Base-by-base conservation (phyloP, 306 rosid genomes). In the Acacia acuminata region DNA sequence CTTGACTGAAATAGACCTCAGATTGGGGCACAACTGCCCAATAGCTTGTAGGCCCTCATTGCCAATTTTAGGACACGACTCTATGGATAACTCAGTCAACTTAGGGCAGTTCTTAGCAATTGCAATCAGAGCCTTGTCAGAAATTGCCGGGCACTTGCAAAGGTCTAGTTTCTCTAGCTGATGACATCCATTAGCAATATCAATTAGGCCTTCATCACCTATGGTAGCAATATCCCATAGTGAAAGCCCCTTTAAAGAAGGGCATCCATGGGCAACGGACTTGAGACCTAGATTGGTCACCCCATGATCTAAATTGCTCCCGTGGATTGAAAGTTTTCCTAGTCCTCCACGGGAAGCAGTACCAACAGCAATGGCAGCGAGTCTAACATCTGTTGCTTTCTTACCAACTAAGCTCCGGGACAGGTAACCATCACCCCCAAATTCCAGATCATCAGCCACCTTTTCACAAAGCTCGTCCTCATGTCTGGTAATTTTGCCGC, bases 381-480 rank as follows among this genome's bases (percentile, higher is more conserved):
- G 99, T 87, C 98, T 94, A 78, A 96, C 86, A 85, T 96, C 98
- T 3, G 99, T 94, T 36, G 97, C 97, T 87, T 92, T 94, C 86
- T 88, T 94, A 60, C 96, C 98, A 85, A 91, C 97, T 92, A 96
- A 94, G 86, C 88, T 94, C 61, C 99, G 87, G 43, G 99, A 91
- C 50, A 94, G 99, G 89, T 85, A 88, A 74, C 99, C 97, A 82
- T 90, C 94, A 72, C 88, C 88, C 72, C 91, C 97, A 81, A 87
- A 77, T 78, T 91, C 94, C 61, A 58, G 85, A 77, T 86, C 89
- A 70, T 83, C 90, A 61, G 55, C 83, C 64, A 83, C 90, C 77
- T 81, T 82, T 58, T 71, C 85, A 47, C 24, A 9, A 30, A 44
- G 15, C 42, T 80, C 82, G 3, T 48, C 85, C 81, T 87, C 79